Evolutionary conservation across 1,139 yeast species (phyloP).

Genomic region (Kodamaea fungicola): DNA sequence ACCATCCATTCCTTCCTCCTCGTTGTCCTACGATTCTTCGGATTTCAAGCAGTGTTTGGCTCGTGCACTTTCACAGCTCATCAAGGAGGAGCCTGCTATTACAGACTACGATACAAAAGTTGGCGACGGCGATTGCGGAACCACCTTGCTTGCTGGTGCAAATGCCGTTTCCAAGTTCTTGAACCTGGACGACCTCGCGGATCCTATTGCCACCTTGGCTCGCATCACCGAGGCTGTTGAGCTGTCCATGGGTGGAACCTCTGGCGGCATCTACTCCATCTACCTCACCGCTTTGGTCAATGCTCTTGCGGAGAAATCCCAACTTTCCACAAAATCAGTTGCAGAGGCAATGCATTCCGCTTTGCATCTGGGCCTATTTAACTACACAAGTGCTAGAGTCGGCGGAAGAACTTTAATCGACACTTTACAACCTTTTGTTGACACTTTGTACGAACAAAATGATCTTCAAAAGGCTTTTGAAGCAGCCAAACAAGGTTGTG

Average conservation of each 20-base stretch:
- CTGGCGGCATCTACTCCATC: conserved; percentile 90
- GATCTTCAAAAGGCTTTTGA: conserved; percentile 57
- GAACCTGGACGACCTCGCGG: conserved; percentile 45
- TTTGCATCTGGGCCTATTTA: conserved; percentile 55
- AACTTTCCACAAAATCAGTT: conserved; percentile 16
- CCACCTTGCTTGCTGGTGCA: conserved; percentile 81
- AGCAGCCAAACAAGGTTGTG: conserved; percentile 76
- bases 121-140: conserved; percentile 98
- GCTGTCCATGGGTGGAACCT: conserved; percentile 93
- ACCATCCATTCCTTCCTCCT: conserved; percentile 24
- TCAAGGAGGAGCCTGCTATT: conserved; percentile 68
- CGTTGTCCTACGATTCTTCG: conserved; percentile 40
- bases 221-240: conserved; percentile 64
- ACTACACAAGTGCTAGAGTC: conserved; percentile 80
- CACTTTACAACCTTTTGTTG: conserved; percentile 82
- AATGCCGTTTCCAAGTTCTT: conserved; percentile 61
- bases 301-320: conserved; percentile 30
- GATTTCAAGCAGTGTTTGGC: conserved; percentile 36
- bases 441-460: conserved; percentile 46
- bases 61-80: conserved; percentile 49
- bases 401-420: conserved; percentile 93
- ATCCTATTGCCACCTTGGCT: conserved; percentile 48
- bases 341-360: conserved; percentile 43
- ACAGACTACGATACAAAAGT: conserved; percentile 85
- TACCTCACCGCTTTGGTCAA: conserved; percentile 63